phyloP scores from a whole-genome alignment of 2,329 filamentous ascomycete species.

The Ramichloridium luteum region DNA sequence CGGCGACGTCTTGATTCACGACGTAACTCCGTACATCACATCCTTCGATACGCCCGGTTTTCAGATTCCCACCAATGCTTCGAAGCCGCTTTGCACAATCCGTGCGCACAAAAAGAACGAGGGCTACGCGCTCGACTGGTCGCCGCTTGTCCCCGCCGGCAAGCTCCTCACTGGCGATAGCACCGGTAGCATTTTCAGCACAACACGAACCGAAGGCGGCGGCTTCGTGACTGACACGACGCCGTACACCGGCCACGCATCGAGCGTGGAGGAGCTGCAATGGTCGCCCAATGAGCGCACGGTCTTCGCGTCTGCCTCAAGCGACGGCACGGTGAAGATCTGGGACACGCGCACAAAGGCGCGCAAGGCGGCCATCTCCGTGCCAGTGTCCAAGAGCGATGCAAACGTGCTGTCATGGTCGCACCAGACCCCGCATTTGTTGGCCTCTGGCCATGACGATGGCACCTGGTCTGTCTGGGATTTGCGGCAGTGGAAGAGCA shows the following conservation, averaged over 20 bases:
- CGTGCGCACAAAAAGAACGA: constrained; percentile 76
- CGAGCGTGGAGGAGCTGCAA: constrained; percentile 86
- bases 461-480: constrained; percentile 96
- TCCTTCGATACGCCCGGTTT: constrained; percentile 85
- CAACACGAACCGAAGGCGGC: constrained; percentile 74
- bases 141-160: constrained; percentile 63
- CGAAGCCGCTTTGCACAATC: constrained; percentile 78
- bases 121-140: constrained; percentile 97
- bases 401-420: constrained; percentile 98
- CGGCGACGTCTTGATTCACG: constrained; percentile 78
- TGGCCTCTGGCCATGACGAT: constrained; percentile 86
- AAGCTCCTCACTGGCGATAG: constrained; percentile 89
- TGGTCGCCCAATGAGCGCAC: constrained; percentile 91
- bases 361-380: constrained; percentile 72
- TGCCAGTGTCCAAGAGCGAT: constrained; percentile 71
- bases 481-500: constrained; percentile 76
- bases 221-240: constrained; percentile 80
- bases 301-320: constrained; percentile 88
- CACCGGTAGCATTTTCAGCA: constrained; percentile 77
- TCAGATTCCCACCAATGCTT: constrained; percentile 66
- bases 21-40: constrained; percentile 77
- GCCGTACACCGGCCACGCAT: constrained; percentile 64
- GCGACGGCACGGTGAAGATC: constrained; percentile 86
- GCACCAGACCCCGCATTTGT: constrained; percentile 70
- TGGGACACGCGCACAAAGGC: constrained; percentile 93